phyloP scores from a whole-genome alignment of 1,139 yeast species.

The Blastobotrys apis region DNA sequence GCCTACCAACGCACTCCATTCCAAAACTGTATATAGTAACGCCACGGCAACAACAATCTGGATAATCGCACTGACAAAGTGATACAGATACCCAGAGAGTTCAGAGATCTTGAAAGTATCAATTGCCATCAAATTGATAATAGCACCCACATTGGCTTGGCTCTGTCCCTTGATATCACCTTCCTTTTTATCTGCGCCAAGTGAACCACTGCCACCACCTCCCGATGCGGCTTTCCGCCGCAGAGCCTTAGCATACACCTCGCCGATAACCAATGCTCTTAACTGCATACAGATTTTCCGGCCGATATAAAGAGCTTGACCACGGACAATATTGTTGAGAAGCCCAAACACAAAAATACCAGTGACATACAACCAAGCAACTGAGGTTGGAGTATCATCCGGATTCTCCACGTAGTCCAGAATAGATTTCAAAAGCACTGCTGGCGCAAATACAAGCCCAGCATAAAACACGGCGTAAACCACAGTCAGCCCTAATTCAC shows the following conservation, averaged over 20 bases:
- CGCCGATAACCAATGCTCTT: conserved; percentile 86
- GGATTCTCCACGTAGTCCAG: conserved; percentile 84
- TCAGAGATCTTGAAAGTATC: conserved; percentile 93
- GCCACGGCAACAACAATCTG: conserved; percentile 65
- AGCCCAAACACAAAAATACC: conserved; percentile 66
- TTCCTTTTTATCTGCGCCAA: conserved; percentile 21
- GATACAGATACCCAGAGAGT: conserved; percentile 83
- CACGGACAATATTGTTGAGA: conserved; percentile 59
- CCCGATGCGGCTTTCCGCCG: conserved; percentile 66
- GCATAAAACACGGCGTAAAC: conserved; percentile 69
- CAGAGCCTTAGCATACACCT: conserved; percentile 86
- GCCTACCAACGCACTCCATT: conserved; percentile 89
- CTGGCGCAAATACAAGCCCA: conserved; percentile 66
- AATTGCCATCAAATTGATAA: conserved; percentile 90
- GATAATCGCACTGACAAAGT: conserved; percentile 65
- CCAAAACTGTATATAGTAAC: conserved; percentile 66
- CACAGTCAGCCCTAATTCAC: conserved; percentile 61
- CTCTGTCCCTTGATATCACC: conserved; percentile 33
- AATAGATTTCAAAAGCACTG: conserved; percentile 68
- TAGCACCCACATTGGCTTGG: conserved; percentile 82
- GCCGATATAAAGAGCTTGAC: conserved; percentile 85
- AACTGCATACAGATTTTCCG: conserved; percentile 88
- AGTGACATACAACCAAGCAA: conserved; percentile 86
- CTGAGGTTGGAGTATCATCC: conserved; percentile 50
- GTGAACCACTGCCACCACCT: conserved; percentile 35